These are phyloP conservation scores for Claviceps maximensis DNA, from an alignment of 2,329 filamentous ascomycete species.

Conservation along the genomic window DNA sequence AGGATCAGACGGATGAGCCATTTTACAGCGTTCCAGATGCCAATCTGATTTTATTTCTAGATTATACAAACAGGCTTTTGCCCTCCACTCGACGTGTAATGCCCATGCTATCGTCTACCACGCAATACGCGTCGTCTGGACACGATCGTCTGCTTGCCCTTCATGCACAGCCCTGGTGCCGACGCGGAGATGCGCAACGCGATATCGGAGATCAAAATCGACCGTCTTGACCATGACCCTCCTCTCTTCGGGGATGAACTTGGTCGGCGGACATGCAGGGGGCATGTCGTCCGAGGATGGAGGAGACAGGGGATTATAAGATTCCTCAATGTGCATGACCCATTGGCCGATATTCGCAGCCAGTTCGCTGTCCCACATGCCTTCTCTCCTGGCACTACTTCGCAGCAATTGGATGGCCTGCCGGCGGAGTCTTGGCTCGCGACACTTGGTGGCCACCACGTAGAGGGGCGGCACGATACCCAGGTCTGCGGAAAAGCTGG, in stretches of 20 bases:
- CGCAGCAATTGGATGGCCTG: conserved; percentile 48
- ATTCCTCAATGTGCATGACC: conserved; percentile 43
- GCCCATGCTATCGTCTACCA: too few species aligned
- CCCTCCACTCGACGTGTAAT: too few species aligned
- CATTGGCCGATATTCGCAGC: conserved; percentile 41
- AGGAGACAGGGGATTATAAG: conserved; percentile 12
- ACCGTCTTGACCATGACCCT: conserved; percentile 43
- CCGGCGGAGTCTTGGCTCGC: conserved; percentile 40
- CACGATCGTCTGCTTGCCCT: conserved; percentile 33
- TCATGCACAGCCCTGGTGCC: conserved; percentile 39
- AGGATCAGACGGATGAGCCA: too few species aligned
- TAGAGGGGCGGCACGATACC: conserved; percentile 53
- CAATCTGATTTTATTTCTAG: too few species aligned
- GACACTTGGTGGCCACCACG: conserved; percentile 53
- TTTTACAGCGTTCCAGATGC: too few species aligned
- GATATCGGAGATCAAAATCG: conserved; percentile 41
- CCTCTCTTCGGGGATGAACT: conserved; percentile 35
- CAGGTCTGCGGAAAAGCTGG: conserved; percentile 49
- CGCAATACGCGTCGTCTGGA: conserved; percentile 29
- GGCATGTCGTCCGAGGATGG: too few species aligned
- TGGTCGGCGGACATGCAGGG: conserved; percentile 2
- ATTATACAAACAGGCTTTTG: too few species aligned
- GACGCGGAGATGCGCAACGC: conserved; percentile 35
- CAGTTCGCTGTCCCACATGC: conserved; percentile 55
- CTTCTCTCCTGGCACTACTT: conserved; percentile 48